Evolutionary conservation across 768 basidiomycete species (phyloP).

Genomic region (Lactarius psammicola): DNA sequence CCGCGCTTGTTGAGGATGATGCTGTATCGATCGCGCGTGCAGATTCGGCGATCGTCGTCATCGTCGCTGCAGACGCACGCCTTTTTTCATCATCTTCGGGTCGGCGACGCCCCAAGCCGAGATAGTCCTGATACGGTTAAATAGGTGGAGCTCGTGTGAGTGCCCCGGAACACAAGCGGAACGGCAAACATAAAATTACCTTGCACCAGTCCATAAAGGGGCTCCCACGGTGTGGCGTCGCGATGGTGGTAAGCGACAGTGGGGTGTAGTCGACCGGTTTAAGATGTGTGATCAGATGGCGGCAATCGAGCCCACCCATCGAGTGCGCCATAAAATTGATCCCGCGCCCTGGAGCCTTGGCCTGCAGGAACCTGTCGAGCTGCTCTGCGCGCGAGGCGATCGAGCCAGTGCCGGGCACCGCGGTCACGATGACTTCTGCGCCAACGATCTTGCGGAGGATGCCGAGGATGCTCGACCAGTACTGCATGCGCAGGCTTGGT

Average conservation of each 20-base stretch:
- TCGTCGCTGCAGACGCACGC: not conserved
- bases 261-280: slow-evolving; percentile 81
- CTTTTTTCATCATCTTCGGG: not conserved
- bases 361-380: slow-evolving; percentile 68
- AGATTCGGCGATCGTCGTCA: not conserved
- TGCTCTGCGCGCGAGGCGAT: slow-evolving; percentile 75
- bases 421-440: slow-evolving; percentile 93
- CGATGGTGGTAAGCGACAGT: slow-evolving; percentile 81
- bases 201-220: slow-evolving; percentile 99
- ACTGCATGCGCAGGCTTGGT: slow-evolving; percentile 83
- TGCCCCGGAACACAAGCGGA: not conserved
- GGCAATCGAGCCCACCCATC: slow-evolving; percentile 96
- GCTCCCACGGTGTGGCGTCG: slow-evolving; percentile 93
- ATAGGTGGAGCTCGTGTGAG: not conserved
- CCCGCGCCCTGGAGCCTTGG: slow-evolving; percentile 67
- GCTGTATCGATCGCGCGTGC: not conserved
- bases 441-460: slow-evolving; percentile 78
- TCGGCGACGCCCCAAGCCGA: slow-evolving; percentile 68
- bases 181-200: slow-evolving; percentile 44
- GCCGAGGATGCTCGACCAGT: slow-evolving; percentile 88
- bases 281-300: slow-evolving; percentile 86
- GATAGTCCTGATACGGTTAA: slow-evolving; percentile 60
- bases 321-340: slow-evolving; percentile 95
- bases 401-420: slow-evolving; percentile 91
- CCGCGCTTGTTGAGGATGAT: not conserved